These are phyloP conservation scores for Allium cepa DNA, from an alignment of 106 monocot genomes.

Conservation along the genomic window DNA sequence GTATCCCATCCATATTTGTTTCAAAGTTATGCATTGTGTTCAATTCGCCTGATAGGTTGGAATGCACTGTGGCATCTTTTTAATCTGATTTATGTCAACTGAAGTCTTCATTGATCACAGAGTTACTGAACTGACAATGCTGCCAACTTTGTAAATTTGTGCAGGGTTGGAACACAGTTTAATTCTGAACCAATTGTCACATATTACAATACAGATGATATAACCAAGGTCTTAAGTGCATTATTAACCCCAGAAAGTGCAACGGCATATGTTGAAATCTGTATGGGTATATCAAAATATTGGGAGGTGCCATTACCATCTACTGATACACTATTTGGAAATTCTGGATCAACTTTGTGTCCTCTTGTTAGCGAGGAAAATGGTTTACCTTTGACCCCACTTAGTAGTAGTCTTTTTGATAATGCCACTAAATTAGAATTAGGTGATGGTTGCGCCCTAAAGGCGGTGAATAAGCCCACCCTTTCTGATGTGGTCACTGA, in stretches of 20 bases:
- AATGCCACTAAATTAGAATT: constrained; percentile 7
- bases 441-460: background rate
- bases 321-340: background rate
- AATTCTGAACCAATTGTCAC: constrained; percentile 29
- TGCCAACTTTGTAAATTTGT: background rate
- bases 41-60: too few relatives aligned
- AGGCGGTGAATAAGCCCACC: constrained; percentile 2
- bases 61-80: too few relatives aligned
- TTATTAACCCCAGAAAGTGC: constrained; percentile 25
- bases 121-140: too few relatives aligned
- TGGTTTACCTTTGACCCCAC: background rate
- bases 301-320: constrained; percentile 42
- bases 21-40: too few relatives aligned
- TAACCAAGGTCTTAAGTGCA: constrained; percentile 36
- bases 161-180: constrained; percentile 39
- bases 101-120: too few relatives aligned
- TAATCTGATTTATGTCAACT: too few relatives aligned
- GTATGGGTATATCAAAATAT: constrained; percentile 48
- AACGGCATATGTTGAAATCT: constrained; percentile 46
- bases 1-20: too few relatives aligned
- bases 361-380: constrained; percentile 7
- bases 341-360: constrained; percentile 5
- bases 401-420: constrained; percentile 3
- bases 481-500: background rate
- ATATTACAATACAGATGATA: constrained; percentile 64